Conservation (phyloP, 2,329 filamentous ascomycete species). For the Cytospora paraplurivora region DNA sequence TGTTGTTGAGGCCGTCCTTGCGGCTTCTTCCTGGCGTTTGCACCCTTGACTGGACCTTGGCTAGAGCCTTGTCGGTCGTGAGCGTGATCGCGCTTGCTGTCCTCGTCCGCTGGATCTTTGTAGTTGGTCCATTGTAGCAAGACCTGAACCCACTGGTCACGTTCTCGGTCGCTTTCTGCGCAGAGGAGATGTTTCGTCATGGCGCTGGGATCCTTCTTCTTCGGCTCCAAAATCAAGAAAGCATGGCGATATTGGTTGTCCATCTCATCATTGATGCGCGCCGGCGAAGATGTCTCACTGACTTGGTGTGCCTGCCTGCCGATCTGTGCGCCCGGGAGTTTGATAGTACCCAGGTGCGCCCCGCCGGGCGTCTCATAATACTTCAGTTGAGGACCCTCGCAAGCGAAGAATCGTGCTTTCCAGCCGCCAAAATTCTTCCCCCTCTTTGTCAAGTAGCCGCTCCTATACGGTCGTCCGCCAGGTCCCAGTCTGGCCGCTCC, state of each 20-base stretch:
- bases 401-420: conserved; percentile 76
- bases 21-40: conserved; percentile 48
- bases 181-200: conserved; percentile 92
- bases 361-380: conserved; percentile 94
- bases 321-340: conserved; percentile 86
- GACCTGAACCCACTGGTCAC: conserved; percentile 91
- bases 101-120: conserved; percentile 62
- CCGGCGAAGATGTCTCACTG: conserved; percentile 60
- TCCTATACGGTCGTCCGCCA: conserved; percentile 71
- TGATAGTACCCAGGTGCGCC: conserved; percentile 89
- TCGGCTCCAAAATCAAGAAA: conserved; percentile 91
- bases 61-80: conserved; percentile 46
- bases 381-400: conserved; percentile 67
- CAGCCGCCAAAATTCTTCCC: conserved; percentile 99
- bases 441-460: conserved; percentile 91
- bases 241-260: conserved; percentile 97
- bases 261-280: conserved; percentile 68
- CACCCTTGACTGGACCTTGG: conserved; percentile 41
- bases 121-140: conserved; percentile 87
- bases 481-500: conserved; percentile 51
- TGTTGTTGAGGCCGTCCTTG: conserved; percentile 39
- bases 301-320: conserved; percentile 80
- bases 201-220: conserved; percentile 89
- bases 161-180: conserved; percentile 89
- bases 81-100: conserved; percentile 41